These are phyloP conservation scores for Penicillium nordicum DNA, from an alignment of 2,329 filamentous ascomycete genomes.

Conservation along the genomic window DNA sequence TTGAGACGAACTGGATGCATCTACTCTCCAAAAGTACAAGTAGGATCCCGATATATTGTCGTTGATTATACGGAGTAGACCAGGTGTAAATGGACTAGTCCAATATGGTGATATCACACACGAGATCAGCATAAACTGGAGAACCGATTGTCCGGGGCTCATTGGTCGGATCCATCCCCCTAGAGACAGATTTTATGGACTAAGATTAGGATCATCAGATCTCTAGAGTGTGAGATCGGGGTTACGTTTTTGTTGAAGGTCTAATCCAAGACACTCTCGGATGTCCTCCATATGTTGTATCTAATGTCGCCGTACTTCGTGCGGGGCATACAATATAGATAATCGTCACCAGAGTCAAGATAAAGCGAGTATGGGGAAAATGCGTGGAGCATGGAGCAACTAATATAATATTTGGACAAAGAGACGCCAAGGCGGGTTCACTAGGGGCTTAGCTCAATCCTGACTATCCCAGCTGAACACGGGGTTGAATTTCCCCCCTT, in stretches of 20 bases:
- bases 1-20: neutral
- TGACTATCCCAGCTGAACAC: neutral
- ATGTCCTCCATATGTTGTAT: neutral
- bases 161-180: neutral
- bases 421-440: neutral
- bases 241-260: neutral
- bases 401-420: neutral
- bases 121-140: neutral
- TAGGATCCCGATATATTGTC: neutral
- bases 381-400: neutral
- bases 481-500: neutral
- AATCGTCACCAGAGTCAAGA: neutral
- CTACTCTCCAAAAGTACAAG: neutral
- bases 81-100: neutral
- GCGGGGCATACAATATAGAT: too few species aligned
- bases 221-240: conserved; percentile 4
- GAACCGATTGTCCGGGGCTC: neutral
- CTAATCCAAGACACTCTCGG: neutral
- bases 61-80: neutral
- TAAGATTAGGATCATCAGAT: conserved; percentile 20
- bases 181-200: neutral
- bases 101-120: neutral
- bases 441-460: neutral
- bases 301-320: neutral
- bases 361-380: neutral